Percentiles rank a stretch among this genome's conserved stretches.
phyloP scores from a whole-genome alignment of 1,284 basidiomycete species.

The Cutaneotrichosporon dermatis region DNA sequence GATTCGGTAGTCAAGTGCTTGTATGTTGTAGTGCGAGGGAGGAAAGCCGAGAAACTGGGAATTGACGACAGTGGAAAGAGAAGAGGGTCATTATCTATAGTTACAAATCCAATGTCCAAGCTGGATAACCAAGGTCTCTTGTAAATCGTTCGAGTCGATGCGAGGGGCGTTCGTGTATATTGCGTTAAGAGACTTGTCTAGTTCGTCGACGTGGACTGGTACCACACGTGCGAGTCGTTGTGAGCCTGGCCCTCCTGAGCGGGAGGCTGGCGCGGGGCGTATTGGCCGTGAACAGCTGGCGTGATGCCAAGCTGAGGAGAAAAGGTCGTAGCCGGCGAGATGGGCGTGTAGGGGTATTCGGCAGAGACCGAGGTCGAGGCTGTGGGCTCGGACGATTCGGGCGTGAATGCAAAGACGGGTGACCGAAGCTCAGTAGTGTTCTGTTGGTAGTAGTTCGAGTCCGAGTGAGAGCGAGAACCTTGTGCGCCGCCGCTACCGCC shows the following conservation, averaged over 20 bases:
- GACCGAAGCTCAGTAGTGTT: slow-evolving; percentile 8
- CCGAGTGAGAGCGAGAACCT: background rate
- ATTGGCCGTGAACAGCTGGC: background rate
- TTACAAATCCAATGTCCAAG: slow-evolving; percentile 3
- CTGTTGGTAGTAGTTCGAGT: background rate
- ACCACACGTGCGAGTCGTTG: slow-evolving; percentile 2
- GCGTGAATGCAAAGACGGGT: slow-evolving; percentile 12
- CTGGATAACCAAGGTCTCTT: slow-evolving; percentile 3
- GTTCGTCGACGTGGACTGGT: background rate
- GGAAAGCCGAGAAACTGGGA: too few relatives aligned
- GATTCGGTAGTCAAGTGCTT: background rate
- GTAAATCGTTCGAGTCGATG: background rate
- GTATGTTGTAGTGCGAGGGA: background rate
- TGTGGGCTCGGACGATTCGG: slow-evolving; percentile 9
- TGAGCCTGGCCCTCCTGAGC: background rate
- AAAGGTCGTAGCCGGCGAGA: slow-evolving; percentile 16
- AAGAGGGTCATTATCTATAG: background rate
- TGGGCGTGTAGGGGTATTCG: slow-evolving; percentile 21
- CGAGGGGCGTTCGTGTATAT: background rate
- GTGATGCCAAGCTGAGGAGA: slow-evolving; percentile 7
- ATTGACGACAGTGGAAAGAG: background rate
- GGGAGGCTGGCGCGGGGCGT: slow-evolving; percentile 1
- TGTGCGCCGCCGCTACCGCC: background rate
- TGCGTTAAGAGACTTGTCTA: slow-evolving; percentile 1
- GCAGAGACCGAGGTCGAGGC: slow-evolving; percentile 1